A percentile compares a stretch with the other conserved stretches of the same genome.
Evolutionary conservation across 1,284 basidiomycete genomes (phyloP).

Genomic region (Trichosporon sp.): DNA sequence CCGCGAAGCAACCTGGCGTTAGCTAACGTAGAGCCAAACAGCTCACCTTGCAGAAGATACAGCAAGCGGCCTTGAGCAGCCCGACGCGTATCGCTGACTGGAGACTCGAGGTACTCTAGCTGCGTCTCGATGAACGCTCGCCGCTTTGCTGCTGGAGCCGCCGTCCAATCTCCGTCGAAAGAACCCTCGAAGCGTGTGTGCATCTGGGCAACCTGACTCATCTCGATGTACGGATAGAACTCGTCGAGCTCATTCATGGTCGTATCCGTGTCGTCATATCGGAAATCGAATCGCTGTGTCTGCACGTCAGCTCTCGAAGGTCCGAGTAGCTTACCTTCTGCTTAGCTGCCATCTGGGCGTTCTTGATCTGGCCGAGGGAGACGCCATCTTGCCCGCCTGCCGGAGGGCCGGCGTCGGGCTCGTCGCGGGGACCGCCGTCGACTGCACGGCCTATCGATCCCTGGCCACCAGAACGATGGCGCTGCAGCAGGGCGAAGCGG

Average conservation of each 20-base stretch:
- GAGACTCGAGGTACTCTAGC: slow-evolving; percentile 77
- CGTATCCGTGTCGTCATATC: slow-evolving; percentile 90
- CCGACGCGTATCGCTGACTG: slow-evolving; percentile 74
- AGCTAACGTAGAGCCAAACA: neutral
- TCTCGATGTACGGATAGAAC: slow-evolving; percentile 97
- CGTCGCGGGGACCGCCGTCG: slow-evolving; percentile 15
- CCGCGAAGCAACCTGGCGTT: slow-evolving; percentile 76
- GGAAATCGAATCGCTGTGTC: slow-evolving; percentile 81
- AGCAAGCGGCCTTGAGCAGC: slow-evolving; percentile 78
- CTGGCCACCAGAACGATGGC: neutral
- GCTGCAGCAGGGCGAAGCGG: neutral
- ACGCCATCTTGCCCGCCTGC: slow-evolving; percentile 24
- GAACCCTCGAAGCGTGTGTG: slow-evolving; percentile 79
- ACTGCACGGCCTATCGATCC: slow-evolving; percentile 8
- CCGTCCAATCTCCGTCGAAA: slow-evolving; percentile 78
- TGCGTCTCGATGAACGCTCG: slow-evolving; percentile 69
- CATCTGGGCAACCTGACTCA: slow-evolving; percentile 83
- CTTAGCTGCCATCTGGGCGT: neutral
- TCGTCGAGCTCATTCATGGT: slow-evolving; percentile 95
- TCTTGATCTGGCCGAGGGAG: slow-evolving; percentile 32
- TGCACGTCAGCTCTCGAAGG: neutral
- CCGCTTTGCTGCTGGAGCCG: slow-evolving; percentile 55
- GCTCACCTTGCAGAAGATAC: slow-evolving; percentile 81
- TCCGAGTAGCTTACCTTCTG: neutral
- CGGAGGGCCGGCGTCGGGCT: slow-evolving; percentile 5